Base-by-base conservation (phyloP, 2,329 filamentous ascomycete species). In the Hawksworthiomyces lignivorus region DNA sequence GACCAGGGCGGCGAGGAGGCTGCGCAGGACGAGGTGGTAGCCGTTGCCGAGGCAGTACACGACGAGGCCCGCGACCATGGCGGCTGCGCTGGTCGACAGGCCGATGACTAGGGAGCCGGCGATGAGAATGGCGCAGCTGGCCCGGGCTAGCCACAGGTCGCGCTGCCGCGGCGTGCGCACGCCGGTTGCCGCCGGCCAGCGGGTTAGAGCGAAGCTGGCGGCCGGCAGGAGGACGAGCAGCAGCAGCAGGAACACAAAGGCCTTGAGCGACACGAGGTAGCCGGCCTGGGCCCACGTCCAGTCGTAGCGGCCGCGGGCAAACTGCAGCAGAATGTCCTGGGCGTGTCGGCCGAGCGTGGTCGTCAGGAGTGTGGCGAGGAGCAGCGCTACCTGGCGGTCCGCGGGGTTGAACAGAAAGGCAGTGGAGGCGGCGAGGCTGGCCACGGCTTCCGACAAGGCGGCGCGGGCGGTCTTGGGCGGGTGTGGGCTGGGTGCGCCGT, bases 241-340 rank as follows among this genome's bases (percentile, higher is more conserved):
- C 7, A 41, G 32, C 9, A 35, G 10, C 31, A 41, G 15, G 4
- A 30, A 14, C 12, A 41, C 31, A 19, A 41, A 21, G 5, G 39
- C 30, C 30, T 41, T 41, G 31, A 41, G 20, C 8, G 39, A 33
- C 19, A 41, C 19, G 15, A 41, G 32, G 22, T 41, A 41, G 39
- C 39, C 39, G 9, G 39, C 39, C 21, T 29, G 30, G 39, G 39
- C 30, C 39, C 39, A 41, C 14, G 39, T 28, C 39, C 39, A 41
- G 30, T 24, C 31, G 32, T 35, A 41, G 24, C 39, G 39, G 18
- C 39, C 15, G 18, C 39, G 39, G 7, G 30, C 24, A 29, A 41
- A 41, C 32, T 41, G 39, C 12, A 41, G 24, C 22, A 41, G 21
- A 26, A 41, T 26, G 17, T 41, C 24, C 26, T 41, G 39, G 10